Base-by-base conservation (phyloP, 495 filamentous ascomycete genomes). In the Aspergillus hancockii region DNA sequence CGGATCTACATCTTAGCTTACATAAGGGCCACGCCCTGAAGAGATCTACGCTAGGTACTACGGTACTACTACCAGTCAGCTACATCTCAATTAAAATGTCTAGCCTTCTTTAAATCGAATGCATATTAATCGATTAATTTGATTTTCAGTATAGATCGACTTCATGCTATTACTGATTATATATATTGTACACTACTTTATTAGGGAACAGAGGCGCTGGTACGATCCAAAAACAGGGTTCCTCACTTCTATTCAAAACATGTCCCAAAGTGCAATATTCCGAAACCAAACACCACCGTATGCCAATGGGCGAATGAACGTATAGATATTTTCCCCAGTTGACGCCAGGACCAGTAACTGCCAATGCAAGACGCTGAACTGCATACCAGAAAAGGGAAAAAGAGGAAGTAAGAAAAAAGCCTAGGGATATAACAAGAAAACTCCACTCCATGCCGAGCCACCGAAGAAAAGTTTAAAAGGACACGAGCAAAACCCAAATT, bases 351-450 rank as follows among this genome's bases (percentile, higher is more conserved):
- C 62, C 55, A 40, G 36, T 30, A 62, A 40, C 55, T 57, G 55
- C 62, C 64, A 58, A 73, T 73, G 70, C 70, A 72, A 68, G 54
- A 67, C 72, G 74, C 74, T 76, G 67, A 75, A 75, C 49, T 63
- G 70, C 71, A 71, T 47, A 53, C 63, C 51, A 66, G 55, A 31
- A 61, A 59, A 49, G 56, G 14, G 51, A 1, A 54, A 45, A 54
- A 34, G 51, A 58, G 19, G 49, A 64, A 31, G 58, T 46, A 28
- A 58, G 38, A 57, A 38, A 41, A 36, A 57, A 54, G 53, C 23
- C 14, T 13, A 34, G 14, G 28, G 28, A 57, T 16, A 23, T 9
- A 32, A 52, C 18, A 52, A 36, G 50, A 19, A 52, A 34, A 19
- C 22, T 19, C 54, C 41, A 34, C n/a, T 49, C 50, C 55, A 69